Evolutionary conservation across 1,284 basidiomycete genomes (phyloP).

Genomic region (Puccinia coronata): DNA sequence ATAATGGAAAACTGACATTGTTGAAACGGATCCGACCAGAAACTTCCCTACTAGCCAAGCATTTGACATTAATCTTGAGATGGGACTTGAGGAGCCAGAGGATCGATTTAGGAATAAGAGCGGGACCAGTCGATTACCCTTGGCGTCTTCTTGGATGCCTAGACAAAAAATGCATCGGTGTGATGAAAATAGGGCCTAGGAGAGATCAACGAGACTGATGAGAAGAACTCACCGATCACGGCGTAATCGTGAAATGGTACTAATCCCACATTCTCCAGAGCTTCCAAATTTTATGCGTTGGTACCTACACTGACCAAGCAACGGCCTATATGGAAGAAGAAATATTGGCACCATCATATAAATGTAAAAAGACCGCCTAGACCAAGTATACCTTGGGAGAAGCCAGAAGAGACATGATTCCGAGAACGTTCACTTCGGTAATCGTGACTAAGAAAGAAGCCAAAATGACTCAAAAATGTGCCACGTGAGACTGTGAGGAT

Average conservation of each 20-base stretch:
- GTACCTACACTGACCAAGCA: slow-evolving; percentile 47
- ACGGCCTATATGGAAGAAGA: slow-evolving; percentile 10
- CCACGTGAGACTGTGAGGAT: background rate
- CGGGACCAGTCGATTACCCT: slow-evolving; percentile 28
- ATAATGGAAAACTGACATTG: too few species aligned
- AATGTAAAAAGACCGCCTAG: background rate
- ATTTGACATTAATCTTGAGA: too few species aligned
- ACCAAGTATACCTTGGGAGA: slow-evolving; percentile 27
- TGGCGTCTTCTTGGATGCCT: slow-evolving; percentile 38
- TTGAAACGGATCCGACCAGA: too few species aligned
- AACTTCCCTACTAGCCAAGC: too few species aligned
- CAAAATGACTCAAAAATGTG: background rate
- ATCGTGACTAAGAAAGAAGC: slow-evolving; percentile 5
- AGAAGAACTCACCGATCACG: slow-evolving; percentile 29
- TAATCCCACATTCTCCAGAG: slow-evolving; percentile 35
- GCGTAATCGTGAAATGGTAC: slow-evolving; percentile 49
- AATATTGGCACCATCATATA: background rate
- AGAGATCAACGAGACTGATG: background rate
- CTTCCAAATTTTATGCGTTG: slow-evolving; percentile 24
- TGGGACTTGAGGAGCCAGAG: too few species aligned
- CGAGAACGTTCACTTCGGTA: slow-evolving; percentile 43
- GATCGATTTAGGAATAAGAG: too few species aligned
- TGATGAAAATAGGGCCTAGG: background rate
- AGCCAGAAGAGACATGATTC: slow-evolving; percentile 23
- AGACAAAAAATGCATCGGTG: background rate